Evolutionary conservation across 192 early-diverging fungal species (phyloP), one percentile per base, ranked within the genome.

Genomic region (Entomortierella beljakovae): DNA sequence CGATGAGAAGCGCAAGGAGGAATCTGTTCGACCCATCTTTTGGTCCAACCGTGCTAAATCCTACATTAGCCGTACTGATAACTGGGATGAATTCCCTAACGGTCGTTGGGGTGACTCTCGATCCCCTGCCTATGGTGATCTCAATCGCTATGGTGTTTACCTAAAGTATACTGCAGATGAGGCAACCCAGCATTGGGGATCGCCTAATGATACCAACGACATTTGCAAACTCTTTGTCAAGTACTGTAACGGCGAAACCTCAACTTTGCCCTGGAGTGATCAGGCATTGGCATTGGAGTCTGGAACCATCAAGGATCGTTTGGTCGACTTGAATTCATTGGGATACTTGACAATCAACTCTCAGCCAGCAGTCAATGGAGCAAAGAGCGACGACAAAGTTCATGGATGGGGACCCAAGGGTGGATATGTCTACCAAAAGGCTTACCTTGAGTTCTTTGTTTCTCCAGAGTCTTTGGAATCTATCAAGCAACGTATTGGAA

Each of bases 11-110:
- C 92, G 94, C 61, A 90, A 93, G 48, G 93, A 94, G 81, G 97
- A 99, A 84, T 94, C 89, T 70, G 97, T 99, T 56, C 95, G 97
- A 22, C 97, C 97, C 51, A 99, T 99, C 76, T 98, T 98, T 74
- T 99, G 97, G 97, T 89, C 93, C 82, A 98, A 99, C 88, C 92
- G 95, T 53, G 89, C 94, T 18, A 90, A 92, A 65, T 93, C 90
- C 76, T 98, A 99, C 84, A 94, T 98, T 80, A 80, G 85, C 76
- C 89, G 92, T 67, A 99, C 97, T 3, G 95, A 95, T 79, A 81
- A 88, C 52, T 99, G 97, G 97, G 96, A 99, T 77, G 96, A 98
- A 73, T 99, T 96, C 74, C 97, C 96, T 50, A 99, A 99, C 82
- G 97, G 97, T 20, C 92, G 97, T 61, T 99, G 96, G 97, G 97